Evolutionary conservation across 176 grass and related monocot species (phyloP), one percentile per base, ranked within the genome.

Genomic region (Carex cristatella): DNA sequence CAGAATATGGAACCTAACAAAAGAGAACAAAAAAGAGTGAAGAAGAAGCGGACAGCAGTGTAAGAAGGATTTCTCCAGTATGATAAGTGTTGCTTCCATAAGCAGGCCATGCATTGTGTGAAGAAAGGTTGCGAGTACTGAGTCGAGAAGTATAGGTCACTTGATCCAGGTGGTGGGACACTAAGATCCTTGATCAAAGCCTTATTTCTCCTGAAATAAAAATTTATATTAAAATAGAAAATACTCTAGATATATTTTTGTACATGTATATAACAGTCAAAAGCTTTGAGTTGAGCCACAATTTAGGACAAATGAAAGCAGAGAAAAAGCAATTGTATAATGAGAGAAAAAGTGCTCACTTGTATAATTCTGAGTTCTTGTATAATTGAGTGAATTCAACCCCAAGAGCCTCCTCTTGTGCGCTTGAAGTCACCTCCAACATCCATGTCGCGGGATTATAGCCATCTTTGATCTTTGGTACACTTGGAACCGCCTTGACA

Each of bases 381-480:
- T 94, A 98, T 35, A 90, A 35, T 44, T 90, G 88, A 73, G 33
- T 83, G 70, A 94, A 98, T 72, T 93, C 80, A 80, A 94, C 81
- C 63, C 85, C 91, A 35, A 93, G 64, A 30, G 75, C 30, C 16
- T 90, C 88, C 87, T 95, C 95, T 81, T 95, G 95, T 53, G 80
- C 51, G 0, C 16, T 10, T 62, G 93, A 60, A 15, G 91, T 93
- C 60, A 92, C 86, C 88, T 98, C 95, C 82, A 98, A 23, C 95
- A 98, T 98, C 95, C 95, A 95, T 84, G 95, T 93, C 58, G 95
- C 91, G 10, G 95, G 93, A 80, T 98, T 98, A 32, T 98, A 93
- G 23, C 95, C 95, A 42, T 93, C 93, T 93, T 83, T 89, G 58
- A 98, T 94, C 90, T 98, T 93, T 61, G 60, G 67, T 16, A 95